Evolutionary conservation across 495 filamentous ascomycete genomes (phyloP).

Genomic region (Penicillium crystallinum): DNA sequence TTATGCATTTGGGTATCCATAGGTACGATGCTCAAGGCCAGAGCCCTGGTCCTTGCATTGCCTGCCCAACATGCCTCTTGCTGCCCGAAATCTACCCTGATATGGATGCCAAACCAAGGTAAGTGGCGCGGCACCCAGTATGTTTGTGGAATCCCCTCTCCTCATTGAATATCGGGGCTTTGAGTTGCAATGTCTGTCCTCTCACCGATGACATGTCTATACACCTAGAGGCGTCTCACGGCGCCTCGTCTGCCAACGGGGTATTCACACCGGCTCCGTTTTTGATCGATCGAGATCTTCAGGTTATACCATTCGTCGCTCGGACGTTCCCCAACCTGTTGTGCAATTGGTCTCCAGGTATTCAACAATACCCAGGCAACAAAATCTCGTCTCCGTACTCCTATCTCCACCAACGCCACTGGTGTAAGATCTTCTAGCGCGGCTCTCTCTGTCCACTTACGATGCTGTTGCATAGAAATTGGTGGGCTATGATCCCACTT

Average conservation of each 20-base stretch:
- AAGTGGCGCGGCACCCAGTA: constrained; percentile 5
- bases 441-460: constrained; percentile 25
- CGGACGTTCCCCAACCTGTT: constrained; percentile 6
- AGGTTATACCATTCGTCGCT: constrained; percentile 5
- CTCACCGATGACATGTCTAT: constrained; percentile 5
- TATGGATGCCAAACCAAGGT: constrained; percentile 11
- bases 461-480: constrained; percentile 11
- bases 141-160: background rate
- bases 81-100: constrained; percentile 29
- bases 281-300: constrained; percentile 23
- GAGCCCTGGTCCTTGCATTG: constrained; percentile 11
- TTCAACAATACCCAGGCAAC: constrained; percentile 6
- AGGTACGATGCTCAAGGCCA: constrained; percentile 9
- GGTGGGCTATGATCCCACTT: constrained; percentile 9
- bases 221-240: constrained; percentile 7
- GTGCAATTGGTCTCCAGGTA: constrained; percentile 6
- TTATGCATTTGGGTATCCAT: constrained; percentile 13
- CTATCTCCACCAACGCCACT: constrained; percentile 13
- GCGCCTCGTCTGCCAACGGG: constrained; percentile 13
- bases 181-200: constrained; percentile 13
- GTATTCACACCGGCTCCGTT: constrained; percentile 6
- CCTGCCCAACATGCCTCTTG: constrained; percentile 34
- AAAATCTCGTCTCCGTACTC: constrained; percentile 13
- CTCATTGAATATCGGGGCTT: constrained; percentile 14
- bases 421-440: constrained; percentile 20